Evolutionary conservation across 208 protist species (phyloP).

Genomic region (Borovskyia barvae): DNA sequence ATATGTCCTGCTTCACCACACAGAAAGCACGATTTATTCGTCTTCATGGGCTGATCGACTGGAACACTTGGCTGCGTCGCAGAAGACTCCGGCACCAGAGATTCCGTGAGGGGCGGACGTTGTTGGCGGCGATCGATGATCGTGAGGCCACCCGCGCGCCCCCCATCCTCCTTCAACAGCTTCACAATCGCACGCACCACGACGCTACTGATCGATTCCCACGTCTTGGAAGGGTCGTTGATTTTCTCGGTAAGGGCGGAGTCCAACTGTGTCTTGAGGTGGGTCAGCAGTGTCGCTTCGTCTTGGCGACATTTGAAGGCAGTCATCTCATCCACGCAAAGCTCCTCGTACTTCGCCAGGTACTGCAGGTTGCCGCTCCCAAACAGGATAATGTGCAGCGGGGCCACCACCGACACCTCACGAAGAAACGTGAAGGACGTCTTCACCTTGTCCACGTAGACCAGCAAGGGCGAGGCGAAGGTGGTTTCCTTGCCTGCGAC

Average conservation of each 20-base stretch:
- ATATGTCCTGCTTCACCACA: constrained; percentile 81
- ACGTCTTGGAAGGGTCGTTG: constrained; percentile 77
- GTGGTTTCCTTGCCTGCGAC: constrained; percentile 75
- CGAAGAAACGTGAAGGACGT: constrained; percentile 91
- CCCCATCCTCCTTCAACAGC: constrained; percentile 69
- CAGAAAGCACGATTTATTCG: constrained; percentile 65
- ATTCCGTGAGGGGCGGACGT: constrained; percentile 50
- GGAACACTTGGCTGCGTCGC: constrained; percentile 10
- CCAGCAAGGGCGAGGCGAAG: constrained; percentile 75
- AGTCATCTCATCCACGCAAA: constrained; percentile 78
- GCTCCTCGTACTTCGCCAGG: constrained; percentile 73
- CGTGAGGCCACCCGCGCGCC: constrained; percentile 30
- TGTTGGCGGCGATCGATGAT: constrained; percentile 73
- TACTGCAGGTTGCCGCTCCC: constrained; percentile 82
- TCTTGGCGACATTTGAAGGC: constrained; percentile 78
- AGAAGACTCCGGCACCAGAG: constrained; percentile 4
- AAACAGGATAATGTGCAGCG: constrained; percentile 93
- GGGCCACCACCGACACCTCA: constrained; percentile 87
- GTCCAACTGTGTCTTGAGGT: constrained; percentile 85
- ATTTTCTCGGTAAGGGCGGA: constrained; percentile 85
- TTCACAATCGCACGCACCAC: constrained; percentile 83
- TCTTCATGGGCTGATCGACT: constrained; percentile 57
- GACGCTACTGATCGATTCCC: constrained; percentile 79
- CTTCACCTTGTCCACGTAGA: constrained; percentile 95
- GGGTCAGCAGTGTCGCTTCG: constrained; percentile 76